phyloP scores from a whole-genome alignment of 192 early-diverging fungal species.

The Podochytrium sp. region DNA sequence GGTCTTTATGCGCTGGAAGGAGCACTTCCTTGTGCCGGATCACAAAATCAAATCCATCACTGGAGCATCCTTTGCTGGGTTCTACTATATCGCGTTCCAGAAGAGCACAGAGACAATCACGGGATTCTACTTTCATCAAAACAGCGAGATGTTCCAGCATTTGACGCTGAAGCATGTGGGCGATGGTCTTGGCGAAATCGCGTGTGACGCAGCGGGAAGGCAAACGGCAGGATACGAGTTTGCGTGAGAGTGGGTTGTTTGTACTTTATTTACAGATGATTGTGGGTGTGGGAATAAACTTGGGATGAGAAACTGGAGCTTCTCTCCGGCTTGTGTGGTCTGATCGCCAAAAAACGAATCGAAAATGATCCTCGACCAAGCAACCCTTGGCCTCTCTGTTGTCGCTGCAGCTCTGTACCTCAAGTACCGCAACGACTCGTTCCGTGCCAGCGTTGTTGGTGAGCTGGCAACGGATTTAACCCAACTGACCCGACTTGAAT shows the following conservation, averaged over 20 bases:
- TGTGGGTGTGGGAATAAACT: not conserved
- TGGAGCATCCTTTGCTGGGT: slow-evolving; percentile 89
- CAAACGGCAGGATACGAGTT: slow-evolving; percentile 32
- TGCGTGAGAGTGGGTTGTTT: not conserved
- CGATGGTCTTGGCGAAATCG: slow-evolving; percentile 1
- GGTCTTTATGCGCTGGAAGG: slow-evolving; percentile 94
- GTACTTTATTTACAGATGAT: not conserved
- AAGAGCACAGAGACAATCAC: slow-evolving; percentile 65
- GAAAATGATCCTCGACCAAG: slow-evolving; percentile 1
- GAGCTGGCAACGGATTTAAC: not conserved
- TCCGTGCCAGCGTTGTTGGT: slow-evolving; percentile 6
- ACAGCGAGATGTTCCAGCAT: slow-evolving; percentile 59
- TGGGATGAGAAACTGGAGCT: not conserved
- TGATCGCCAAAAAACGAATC: not conserved
- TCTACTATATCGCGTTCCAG: slow-evolving; percentile 82
- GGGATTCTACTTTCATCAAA: slow-evolving; percentile 69
- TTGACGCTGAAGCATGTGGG: slow-evolving; percentile 47
- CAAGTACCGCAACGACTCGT: slow-evolving; percentile 11
- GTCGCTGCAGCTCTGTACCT: not conserved
- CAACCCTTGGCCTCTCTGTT: not conserved
- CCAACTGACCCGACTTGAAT: not conserved
- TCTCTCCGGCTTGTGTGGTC: no score
- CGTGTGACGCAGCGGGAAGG: not conserved
- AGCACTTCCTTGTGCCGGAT: slow-evolving; percentile 89
- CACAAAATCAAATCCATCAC: slow-evolving; percentile 73